Conservation (phyloP, 495 filamentous ascomycete genomes). For the Podospora conica region DNA sequence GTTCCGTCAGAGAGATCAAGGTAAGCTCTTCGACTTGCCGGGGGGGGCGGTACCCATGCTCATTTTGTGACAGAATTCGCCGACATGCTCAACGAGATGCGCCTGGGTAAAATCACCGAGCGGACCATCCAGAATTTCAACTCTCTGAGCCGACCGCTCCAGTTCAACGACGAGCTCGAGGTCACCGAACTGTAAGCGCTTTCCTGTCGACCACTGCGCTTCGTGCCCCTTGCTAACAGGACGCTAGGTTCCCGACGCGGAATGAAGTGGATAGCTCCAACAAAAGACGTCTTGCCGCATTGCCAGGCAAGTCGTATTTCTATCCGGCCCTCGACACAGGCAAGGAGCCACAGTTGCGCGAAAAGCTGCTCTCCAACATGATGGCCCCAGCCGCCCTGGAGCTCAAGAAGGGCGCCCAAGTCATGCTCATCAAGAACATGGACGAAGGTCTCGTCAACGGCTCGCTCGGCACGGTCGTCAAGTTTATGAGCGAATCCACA, state of each 20-base stretch:
- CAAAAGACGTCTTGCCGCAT: conserved; percentile 57
- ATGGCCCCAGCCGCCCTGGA: conserved; percentile 77
- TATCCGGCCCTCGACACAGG: conserved; percentile 76
- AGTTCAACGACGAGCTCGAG: conserved; percentile 69
- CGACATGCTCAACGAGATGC: conserved; percentile 94
- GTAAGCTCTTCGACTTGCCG: conserved; percentile 35
- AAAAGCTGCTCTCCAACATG: conserved; percentile 78
- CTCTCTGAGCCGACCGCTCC: conserved; percentile 59
- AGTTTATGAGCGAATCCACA: conserved; percentile 76
- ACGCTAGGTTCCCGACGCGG: conserved; percentile 74
- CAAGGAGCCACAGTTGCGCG: conserved; percentile 55
- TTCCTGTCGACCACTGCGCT: neutral
- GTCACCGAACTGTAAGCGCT: conserved; percentile 75
- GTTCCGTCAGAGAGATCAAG: conserved; percentile 90
- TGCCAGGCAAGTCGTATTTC: conserved; percentile 59
- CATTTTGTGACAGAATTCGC: conserved; percentile 59
- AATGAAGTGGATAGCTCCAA: conserved; percentile 87
- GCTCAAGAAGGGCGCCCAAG: conserved; percentile 87
- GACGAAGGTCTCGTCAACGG: conserved; percentile 93
- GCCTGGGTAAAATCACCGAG: conserved; percentile 69
- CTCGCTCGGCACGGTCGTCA: conserved; percentile 76
- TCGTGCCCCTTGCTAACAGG: neutral
- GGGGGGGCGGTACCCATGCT: conserved; percentile 14
- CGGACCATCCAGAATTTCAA: conserved; percentile 66
- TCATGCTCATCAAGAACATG: conserved; percentile 99